A percentile compares a stretch with the other conserved stretches of the same genome.
Conservation (phyloP, 495 filamentous ascomycete species). For the Daldinia childiae region DNA sequence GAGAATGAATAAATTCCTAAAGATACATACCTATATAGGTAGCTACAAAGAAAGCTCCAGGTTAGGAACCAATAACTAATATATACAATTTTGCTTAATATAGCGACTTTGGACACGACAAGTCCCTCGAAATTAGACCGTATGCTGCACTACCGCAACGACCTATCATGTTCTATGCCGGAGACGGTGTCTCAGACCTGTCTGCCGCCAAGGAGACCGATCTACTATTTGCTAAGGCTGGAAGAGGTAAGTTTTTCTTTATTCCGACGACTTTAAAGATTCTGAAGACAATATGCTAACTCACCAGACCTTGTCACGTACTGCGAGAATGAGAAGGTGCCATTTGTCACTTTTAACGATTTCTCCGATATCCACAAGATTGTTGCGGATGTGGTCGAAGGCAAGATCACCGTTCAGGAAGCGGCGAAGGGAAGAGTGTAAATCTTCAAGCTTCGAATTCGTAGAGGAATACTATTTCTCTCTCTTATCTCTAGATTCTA, state of each 20-base stretch:
- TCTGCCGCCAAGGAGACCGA: slow-evolving; percentile 90
- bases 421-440: slow-evolving; percentile 51
- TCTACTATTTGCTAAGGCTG: slow-evolving; percentile 89
- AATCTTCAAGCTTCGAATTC: neutral
- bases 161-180: slow-evolving; percentile 86
- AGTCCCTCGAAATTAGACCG: slow-evolving; percentile 84
- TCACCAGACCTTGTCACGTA: slow-evolving; percentile 78
- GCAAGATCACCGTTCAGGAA: slow-evolving; percentile 60
- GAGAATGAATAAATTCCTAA: neutral
- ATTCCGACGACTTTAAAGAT: neutral
- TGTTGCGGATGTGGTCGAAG: slow-evolving; percentile 75
- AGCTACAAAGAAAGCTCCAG: neutral
- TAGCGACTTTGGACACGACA: slow-evolving; percentile 92
- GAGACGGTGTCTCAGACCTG: slow-evolving; percentile 89
- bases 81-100: slow-evolving; percentile 12
- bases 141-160: slow-evolving; percentile 79
- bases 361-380: slow-evolving; percentile 78
- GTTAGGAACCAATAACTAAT: slow-evolving; percentile 17
- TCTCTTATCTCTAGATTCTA: neutral
- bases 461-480: neutral
- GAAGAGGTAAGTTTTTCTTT: slow-evolving; percentile 69
- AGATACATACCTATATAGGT: neutral
- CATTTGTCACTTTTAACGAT: slow-evolving; percentile 82
- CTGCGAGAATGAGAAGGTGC: slow-evolving; percentile 78
- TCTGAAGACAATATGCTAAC: slow-evolving; percentile 11